Evolutionary conservation across 306 rosid species (phyloP).

Genomic region (Inga leiocalycina): DNA sequence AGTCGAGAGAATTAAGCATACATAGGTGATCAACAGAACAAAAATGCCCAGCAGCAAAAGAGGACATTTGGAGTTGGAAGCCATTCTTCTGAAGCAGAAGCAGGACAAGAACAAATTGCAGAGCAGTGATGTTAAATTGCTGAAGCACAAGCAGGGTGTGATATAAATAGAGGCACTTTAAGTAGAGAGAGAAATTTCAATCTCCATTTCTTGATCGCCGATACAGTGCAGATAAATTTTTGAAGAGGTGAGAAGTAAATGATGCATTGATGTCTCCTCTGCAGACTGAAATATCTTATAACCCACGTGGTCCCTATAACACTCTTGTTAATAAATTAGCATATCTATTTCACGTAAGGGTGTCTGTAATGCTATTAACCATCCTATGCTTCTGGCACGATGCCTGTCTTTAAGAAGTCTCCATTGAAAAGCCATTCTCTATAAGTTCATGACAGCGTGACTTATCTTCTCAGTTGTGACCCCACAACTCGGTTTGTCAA

Average conservation of each 20-base stretch:
- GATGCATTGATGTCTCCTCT: neutral
- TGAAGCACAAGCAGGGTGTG: neutral
- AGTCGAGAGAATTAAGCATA: neutral
- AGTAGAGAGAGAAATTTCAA: neutral
- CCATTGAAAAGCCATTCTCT: neutral
- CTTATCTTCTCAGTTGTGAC: neutral
- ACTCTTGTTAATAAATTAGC: neutral
- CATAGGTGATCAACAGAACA: neutral
- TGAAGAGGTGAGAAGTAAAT: neutral
- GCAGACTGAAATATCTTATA: neutral
- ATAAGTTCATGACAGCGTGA: neutral
- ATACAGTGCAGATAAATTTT: neutral
- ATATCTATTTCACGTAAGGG: neutral
- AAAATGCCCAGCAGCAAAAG: neutral
- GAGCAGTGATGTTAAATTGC: neutral
- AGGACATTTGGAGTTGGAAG: neutral
- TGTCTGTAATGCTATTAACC: neutral
- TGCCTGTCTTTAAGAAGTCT: neutral
- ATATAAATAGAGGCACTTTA: slow-evolving; percentile 4
- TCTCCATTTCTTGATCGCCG: neutral
- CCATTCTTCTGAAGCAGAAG: slow-evolving; percentile 6
- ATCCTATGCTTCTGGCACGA: slow-evolving; percentile 1
- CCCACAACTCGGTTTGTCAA: neutral
- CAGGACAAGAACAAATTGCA: neutral
- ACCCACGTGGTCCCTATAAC: slow-evolving; percentile 5